phyloP scores from a whole-genome alignment of 768 basidiomycete genomes.

The Boletus speciosus region DNA sequence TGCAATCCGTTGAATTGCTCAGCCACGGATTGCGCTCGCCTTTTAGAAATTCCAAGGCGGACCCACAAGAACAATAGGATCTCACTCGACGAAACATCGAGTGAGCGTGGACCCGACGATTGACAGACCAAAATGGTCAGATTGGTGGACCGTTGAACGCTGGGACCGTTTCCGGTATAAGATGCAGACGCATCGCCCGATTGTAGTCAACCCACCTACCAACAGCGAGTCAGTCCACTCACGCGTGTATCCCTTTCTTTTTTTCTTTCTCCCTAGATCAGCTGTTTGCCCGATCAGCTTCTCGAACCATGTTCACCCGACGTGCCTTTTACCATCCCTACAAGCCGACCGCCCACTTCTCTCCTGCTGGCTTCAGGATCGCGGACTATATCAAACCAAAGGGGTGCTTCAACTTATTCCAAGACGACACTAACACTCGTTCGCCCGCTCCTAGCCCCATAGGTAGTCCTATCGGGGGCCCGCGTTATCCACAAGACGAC shows the following conservation, averaged over 20 bases:
- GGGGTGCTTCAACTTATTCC: slow-evolving; percentile 21
- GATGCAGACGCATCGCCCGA: background rate
- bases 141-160: background rate
- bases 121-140: slow-evolving; percentile 9
- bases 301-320: slow-evolving; percentile 19
- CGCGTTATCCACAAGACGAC: slow-evolving; percentile 2
- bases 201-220: background rate
- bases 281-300: background rate
- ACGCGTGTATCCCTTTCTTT: background rate
- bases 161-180: slow-evolving; percentile 18
- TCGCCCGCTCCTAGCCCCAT: slow-evolving; percentile 17
- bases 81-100: background rate
- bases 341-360: slow-evolving; percentile 4
- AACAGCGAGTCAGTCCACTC: slow-evolving; percentile 1
- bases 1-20: background rate
- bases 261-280: background rate
- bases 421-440: background rate
- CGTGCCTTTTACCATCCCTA: slow-evolving; percentile 12
- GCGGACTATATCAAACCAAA: slow-evolving; percentile 12
- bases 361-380: slow-evolving; percentile 31
- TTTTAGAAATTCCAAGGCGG: background rate
- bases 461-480: slow-evolving; percentile 12
- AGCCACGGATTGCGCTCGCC: background rate
- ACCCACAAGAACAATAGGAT: slow-evolving; percentile 17
- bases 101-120: background rate